phyloP scores from a whole-genome alignment of 78 protist genomes.

The Dictyostelium citrinum region DNA sequence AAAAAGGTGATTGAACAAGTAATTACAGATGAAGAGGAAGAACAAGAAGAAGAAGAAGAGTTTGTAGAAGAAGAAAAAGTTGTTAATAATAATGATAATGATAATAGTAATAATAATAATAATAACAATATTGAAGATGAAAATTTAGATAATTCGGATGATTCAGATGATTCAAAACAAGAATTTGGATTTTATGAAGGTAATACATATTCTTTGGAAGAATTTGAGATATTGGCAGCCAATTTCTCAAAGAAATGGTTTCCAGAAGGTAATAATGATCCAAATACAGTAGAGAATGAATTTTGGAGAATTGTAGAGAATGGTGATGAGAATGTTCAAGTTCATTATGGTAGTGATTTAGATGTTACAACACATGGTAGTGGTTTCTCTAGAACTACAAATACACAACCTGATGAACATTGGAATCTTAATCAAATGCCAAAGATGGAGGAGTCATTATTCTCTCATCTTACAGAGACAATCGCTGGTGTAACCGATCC shows the following conservation, averaged over 20 bases:
- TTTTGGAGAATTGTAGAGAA: conserved; percentile 81
- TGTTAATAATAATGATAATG: not conserved
- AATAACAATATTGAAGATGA: not conserved
- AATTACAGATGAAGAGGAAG: not conserved
- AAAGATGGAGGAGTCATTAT: conserved; percentile 62
- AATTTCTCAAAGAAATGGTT: conserved; percentile 77
- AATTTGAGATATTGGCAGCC: conserved; percentile 26
- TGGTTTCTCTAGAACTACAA: conserved; percentile 64
- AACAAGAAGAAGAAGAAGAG: not conserved
- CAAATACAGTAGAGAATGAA: conserved; percentile 68
- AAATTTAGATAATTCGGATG: not conserved
- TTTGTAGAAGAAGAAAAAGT: not conserved
- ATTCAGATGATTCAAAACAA: conserved; percentile 1
- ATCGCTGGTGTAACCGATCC: conserved; percentile 81
- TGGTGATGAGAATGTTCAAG: conserved; percentile 83
- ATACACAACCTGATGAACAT: not conserved
- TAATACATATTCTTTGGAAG: conserved; percentile 7
- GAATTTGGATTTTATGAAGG: conserved; percentile 37
- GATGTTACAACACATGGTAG: conserved; percentile 77
- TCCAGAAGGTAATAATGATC: conserved; percentile 43
- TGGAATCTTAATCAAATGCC: conserved; percentile 78
- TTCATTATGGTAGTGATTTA: conserved; percentile 83
- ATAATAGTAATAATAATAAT: not conserved
- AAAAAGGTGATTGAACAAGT: not conserved
- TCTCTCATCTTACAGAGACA: conserved; percentile 68